Evolutionary conservation across 163 green algal species (phyloP).

Genomic region (Chloromonas sp.): DNA sequence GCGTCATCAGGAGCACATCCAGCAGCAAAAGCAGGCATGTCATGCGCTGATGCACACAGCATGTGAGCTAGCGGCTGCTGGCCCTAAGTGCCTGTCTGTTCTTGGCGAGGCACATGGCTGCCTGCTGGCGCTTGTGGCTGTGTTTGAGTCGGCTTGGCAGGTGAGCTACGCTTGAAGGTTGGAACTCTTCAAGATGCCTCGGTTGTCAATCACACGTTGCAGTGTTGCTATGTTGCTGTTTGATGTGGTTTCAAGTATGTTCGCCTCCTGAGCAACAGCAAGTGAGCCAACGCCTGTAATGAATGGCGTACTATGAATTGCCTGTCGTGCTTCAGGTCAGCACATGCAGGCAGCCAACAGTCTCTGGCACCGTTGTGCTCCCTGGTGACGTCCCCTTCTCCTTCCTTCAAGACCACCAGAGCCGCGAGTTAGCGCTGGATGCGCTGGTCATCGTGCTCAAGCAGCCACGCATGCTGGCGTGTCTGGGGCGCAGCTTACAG

Average conservation of each 20-base stretch:
- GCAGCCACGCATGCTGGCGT: background rate
- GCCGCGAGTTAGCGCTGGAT: slow-evolving; percentile 11
- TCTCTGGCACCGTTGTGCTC: background rate
- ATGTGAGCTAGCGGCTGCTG: background rate
- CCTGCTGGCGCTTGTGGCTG: no score
- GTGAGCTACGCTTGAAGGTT: no score
- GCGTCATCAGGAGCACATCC: background rate
- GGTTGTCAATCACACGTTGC: no score
- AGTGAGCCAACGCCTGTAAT: no score
- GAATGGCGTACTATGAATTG: no score
- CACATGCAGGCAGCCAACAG: background rate
- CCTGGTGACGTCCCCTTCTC: background rate
- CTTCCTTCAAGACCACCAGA: slow-evolving; percentile 16
- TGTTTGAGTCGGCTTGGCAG: no score
- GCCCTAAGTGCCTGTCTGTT: background rate
- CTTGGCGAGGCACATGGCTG: no score
- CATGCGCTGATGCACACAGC: background rate
- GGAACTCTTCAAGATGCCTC: no score
- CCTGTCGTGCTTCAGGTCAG: no score
- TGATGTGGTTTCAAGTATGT: no score
- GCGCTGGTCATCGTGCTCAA: slow-evolving; percentile 6
- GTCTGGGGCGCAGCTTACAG: background rate
- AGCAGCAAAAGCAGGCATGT: background rate
- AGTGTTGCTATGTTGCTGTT: no score
- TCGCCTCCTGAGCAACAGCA: no score